Base-by-base conservation (phyloP, 768 basidiomycete species). In the Tricholoma flavovirens region DNA sequence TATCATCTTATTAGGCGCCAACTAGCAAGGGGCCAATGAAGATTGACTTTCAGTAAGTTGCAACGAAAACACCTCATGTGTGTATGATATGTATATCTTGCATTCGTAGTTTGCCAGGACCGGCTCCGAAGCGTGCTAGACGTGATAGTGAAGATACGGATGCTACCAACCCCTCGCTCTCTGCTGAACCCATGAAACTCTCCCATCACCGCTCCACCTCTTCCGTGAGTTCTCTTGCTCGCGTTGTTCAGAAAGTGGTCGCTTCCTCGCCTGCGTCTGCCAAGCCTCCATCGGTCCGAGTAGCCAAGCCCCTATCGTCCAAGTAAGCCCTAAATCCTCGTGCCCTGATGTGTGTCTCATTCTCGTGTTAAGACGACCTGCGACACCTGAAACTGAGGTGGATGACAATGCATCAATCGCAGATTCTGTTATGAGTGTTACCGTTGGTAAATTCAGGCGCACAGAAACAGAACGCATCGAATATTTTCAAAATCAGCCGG, bases 381-480 rank as follows among this genome's bases (percentile, higher is more conserved):
- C 48, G 36, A 70, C 67, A 10, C 69, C 73, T 14, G 76, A 77
- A 17, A 67, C 67, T n/a, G 76, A 76, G 43, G 64, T 69, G 9
- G 78, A 80, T 56, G 83, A 84, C 58, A 71, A 68, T 36, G 73
- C 71, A 5, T 85, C 83, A 4, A 69, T 83, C 26, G 76, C 82
- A 3, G 84, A 83, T 57, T 84, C 83, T 3, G 70, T 73, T 4
- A 69, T 73, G 55, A 74, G 75, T 56, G 64, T 65, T 54, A 64
- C 66, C 54, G 66, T 69, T 8, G 43, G 36, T 4, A 45, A 32
- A 46, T 75, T 79, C 36, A 80, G 83, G 35, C 82, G 83, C 55
- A 80, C 75, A 21, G 86, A 86, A 69, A 68, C 71, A 7, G 84
- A 87, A 60, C 82, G 87, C 26, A 76, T 82, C 35, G 75, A 83